phyloP scores from a whole-genome alignment of 495 filamentous ascomycete genomes.

The Evernia prunastri region DNA sequence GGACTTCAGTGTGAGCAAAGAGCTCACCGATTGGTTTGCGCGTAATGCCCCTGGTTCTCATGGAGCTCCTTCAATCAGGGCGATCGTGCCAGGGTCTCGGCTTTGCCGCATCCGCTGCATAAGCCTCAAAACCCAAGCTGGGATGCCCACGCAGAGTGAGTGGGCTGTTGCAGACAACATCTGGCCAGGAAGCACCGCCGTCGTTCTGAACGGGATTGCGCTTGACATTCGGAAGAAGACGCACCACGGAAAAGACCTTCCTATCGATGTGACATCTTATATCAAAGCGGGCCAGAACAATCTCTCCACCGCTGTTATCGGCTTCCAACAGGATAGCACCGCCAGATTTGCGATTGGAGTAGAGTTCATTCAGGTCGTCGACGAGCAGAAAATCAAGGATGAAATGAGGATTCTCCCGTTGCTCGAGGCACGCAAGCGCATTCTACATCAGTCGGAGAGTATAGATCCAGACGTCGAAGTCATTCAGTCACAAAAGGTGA shows the following conservation, averaged over 20 bases:
- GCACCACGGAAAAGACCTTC: conserved; percentile 67
- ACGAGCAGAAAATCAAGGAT: conserved; percentile 44
- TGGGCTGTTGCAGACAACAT: conserved; percentile 57
- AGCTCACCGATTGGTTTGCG: conserved; percentile 14
- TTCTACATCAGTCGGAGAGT: conserved; percentile 37
- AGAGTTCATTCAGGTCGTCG: conserved; percentile 51
- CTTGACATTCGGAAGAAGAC: conserved; percentile 55
- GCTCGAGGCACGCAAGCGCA: conserved; percentile 32
- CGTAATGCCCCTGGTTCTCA: conserved; percentile 7
- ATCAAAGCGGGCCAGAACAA: conserved; percentile 51
- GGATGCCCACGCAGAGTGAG: conserved; percentile 30
- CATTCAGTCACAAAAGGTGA: conserved; percentile 53
- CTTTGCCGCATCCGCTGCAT: conserved; percentile 43
- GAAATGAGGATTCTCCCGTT: conserved; percentile 32
- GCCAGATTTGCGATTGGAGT: conserved; percentile 51
- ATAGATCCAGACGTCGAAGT: conserved; percentile 64
- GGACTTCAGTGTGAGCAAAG: conserved; percentile 13
- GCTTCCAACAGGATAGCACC: conserved; percentile 32
- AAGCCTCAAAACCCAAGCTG: conserved; percentile 23
- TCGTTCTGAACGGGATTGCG: conserved; percentile 57
- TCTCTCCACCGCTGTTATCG: conserved; percentile 49
- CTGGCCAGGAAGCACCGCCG: conserved; percentile 69
- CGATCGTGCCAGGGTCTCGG: conserved; percentile 26
- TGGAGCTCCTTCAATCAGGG: conserved; percentile 15
- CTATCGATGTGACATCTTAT: conserved; percentile 60